Evolutionary conservation across 2,329 filamentous ascomycete genomes (phyloP), one percentile per base, ranked within the genome.

Genomic region (Basipetospora chlamydospora): DNA sequence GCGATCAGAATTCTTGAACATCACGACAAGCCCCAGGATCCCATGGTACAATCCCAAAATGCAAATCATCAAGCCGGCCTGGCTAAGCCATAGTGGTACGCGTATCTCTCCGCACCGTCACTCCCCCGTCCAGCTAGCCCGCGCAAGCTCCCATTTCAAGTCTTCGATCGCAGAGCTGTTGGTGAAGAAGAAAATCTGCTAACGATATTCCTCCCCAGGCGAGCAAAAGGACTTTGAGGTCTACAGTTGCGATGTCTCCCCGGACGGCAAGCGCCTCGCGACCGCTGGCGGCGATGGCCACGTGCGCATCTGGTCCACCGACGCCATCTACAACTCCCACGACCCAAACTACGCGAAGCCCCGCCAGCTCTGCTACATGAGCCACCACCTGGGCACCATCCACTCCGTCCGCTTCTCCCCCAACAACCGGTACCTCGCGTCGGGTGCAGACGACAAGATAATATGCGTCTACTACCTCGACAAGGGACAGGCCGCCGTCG

Each of bases 211-310:
- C 31, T n/a, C 23, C n/a, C 7, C 17, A 44, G 43, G 88, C 55
- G 90, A 98, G 64, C 84, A 93, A 57, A 96, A 95, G 55, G 87
- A 96, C 56, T 93, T 92, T 54, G 90, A 98, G 61, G 88, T 96
- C 46, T 98, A 96, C 64, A 94, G 85, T 62, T 96, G 88, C 58
- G 84, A 96, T 66, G 77, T 98, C 45, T 98, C 90, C 20, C 84
- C 90, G 11, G 90, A 98, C 61, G 90, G 88, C 46, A 80, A 77
- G 52, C 77, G 90, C 45, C 71, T 98, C 39, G 90, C 88, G 33
- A 96, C 90, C 15, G 90, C 88, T 43, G 90, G 87, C 49, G 88
- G 90, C 70, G 90, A 98, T 67, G 88, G 90, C 52, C 85, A 95
- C 56, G 90, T 98, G 42, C 81, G 92, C 44, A 83, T 98, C 49